A percentile compares a stretch with the other conserved stretches of the same genome.
Evolutionary conservation across 805 yeast species (phyloP).

Genomic region (Huiozyma naganishii): DNA sequence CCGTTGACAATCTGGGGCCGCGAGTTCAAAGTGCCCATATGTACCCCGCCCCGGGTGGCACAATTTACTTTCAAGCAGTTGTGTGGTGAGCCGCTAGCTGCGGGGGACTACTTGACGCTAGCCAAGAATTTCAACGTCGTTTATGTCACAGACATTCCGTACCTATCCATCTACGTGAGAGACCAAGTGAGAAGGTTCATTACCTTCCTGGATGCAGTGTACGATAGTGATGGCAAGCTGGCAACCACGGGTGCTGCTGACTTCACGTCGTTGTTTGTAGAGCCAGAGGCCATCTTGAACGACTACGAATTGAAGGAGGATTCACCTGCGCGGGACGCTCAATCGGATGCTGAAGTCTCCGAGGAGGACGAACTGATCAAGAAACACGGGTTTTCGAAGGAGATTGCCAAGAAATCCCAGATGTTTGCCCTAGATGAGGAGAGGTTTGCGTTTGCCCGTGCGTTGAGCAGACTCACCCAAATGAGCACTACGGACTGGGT

Average conservation of each 20-base stretch:
- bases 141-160: conserved; percentile 90
- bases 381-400: conserved; percentile 68
- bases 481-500: conserved; percentile 95
- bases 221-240: conserved; percentile 78
- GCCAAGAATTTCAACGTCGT: conserved; percentile 66
- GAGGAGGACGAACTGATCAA: conserved; percentile 49
- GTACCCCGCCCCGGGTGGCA: conserved; percentile 74
- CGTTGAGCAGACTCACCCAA: conserved; percentile 79
- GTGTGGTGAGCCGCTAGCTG: conserved; percentile 81
- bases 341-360: conserved; percentile 18
- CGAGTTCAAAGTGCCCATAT: conserved; percentile 58
- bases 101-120: conserved; percentile 85
- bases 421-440: conserved; percentile 91
- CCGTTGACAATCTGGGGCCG: conserved; percentile 79
- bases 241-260: conserved; percentile 87
- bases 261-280: conserved; percentile 76
- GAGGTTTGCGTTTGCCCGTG: conserved; percentile 92
- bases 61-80: conserved; percentile 79
- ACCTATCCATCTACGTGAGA: conserved; percentile 61
- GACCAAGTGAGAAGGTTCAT: conserved; percentile 86
- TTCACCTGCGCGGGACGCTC: background rate
- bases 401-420: conserved; percentile 56
- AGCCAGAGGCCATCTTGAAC: conserved; percentile 47
- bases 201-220: conserved; percentile 90
- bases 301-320: conserved; percentile 25